These are phyloP conservation scores for Candida taoyuanica DNA, from an alignment of 805 yeast species.

Conservation along the genomic window DNA sequence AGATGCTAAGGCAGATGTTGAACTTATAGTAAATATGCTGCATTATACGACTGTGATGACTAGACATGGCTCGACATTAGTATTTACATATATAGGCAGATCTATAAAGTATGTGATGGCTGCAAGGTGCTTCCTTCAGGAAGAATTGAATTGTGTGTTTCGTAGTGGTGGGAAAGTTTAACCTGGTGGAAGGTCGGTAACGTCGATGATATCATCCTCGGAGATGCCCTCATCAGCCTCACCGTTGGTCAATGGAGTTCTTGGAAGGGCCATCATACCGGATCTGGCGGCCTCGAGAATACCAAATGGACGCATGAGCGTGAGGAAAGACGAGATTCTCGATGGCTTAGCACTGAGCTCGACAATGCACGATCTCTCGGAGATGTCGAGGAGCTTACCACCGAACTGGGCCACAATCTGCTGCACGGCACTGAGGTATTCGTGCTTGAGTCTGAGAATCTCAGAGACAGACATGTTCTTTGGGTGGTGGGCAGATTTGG, in stretches of 20 bases:
- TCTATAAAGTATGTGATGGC: no score
- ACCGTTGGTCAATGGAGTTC: conserved; percentile 74
- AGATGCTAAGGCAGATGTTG: not conserved
- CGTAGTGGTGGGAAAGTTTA: conserved; percentile 30
- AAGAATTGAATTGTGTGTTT: conserved; percentile 3
- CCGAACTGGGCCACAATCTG: conserved; percentile 83
- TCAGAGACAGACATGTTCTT: conserved; percentile 85
- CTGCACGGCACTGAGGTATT: conserved; percentile 80
- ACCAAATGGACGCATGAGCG: conserved; percentile 92
- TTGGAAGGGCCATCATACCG: conserved; percentile 98
- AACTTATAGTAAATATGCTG: no score
- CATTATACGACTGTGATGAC: no score
- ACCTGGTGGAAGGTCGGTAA: conserved; percentile 93
- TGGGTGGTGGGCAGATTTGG: conserved; percentile 64
- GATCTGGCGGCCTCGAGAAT: conserved; percentile 93
- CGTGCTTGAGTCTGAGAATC: conserved; percentile 89
- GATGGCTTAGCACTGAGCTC: conserved; percentile 94
- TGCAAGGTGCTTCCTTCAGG: conserved; percentile 5
- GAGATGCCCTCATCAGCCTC: conserved; percentile 48
- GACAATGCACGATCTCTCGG: conserved; percentile 89
- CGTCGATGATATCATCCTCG: conserved; percentile 74
- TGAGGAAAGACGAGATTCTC: conserved; percentile 80
- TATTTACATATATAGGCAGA: no score
- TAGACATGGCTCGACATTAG: no score
- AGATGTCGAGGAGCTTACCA: conserved; percentile 86